Conservation (phyloP, 2,329 filamentous ascomycete species). For the Furcasterigmium sp. region DNA sequence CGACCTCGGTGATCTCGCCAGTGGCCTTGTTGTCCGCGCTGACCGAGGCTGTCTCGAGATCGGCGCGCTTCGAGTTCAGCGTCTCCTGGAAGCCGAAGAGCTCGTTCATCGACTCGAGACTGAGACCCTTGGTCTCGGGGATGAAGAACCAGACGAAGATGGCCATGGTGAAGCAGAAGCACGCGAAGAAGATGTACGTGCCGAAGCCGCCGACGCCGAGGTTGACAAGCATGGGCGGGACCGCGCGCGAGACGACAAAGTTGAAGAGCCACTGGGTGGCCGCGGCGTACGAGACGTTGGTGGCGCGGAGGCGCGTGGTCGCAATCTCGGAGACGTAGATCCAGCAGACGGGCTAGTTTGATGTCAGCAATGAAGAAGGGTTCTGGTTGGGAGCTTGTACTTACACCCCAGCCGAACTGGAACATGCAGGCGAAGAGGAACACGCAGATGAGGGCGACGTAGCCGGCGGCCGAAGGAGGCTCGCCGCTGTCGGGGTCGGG, state of each 20-base stretch:
- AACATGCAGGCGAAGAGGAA: constrained; percentile 50
- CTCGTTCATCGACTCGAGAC: constrained; percentile 9
- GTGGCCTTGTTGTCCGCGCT: neutral
- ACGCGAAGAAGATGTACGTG: constrained; percentile 31
- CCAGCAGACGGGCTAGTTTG: constrained; percentile 36
- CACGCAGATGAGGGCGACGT: constrained; percentile 61
- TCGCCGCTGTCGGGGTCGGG: constrained; percentile 32
- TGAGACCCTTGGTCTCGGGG: constrained; percentile 43
- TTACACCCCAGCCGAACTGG: constrained; percentile 34
- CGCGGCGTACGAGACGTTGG: constrained; percentile 55
- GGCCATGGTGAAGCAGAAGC: constrained; percentile 28
- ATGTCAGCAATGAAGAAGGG: too few species aligned
- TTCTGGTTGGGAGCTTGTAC: too few species aligned
- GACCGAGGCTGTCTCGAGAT: constrained; percentile 5
- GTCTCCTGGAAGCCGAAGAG: constrained; percentile 8
- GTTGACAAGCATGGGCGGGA: constrained; percentile 57
- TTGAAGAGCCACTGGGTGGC: constrained; percentile 63
- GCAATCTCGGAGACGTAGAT: constrained; percentile 43
- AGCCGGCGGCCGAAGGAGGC: constrained; percentile 38
- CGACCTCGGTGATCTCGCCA: constrained; percentile 1
- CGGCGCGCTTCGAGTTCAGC: neutral
- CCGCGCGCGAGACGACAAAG: constrained; percentile 57
- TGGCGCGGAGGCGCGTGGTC: constrained; percentile 38
- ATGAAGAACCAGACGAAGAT: constrained; percentile 31
- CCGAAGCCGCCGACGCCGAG: constrained; percentile 36